phyloP scores from a whole-genome alignment of 805 yeast genomes.

The Isabelozyma heimii region DNA sequence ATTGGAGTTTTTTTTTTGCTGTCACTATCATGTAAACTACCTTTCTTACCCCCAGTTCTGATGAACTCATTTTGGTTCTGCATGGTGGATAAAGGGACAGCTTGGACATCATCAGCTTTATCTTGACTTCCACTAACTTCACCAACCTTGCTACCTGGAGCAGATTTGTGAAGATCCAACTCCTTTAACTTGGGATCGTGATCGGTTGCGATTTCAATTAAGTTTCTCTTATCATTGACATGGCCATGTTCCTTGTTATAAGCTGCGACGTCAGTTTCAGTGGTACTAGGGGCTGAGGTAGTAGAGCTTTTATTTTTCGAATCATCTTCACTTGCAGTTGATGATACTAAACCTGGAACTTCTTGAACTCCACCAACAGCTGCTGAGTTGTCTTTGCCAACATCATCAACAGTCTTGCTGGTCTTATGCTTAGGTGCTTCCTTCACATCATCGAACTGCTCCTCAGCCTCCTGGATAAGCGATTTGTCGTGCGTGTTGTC shows the following conservation, averaged over 20 bases:
- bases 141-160: constrained; percentile 1
- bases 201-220: constrained; percentile 27
- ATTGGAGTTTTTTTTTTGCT: background rate
- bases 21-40: constrained; percentile 3
- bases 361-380: constrained; percentile 11
- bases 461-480: constrained; percentile 18
- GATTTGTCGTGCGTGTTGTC: constrained; percentile 8
- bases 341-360: constrained; percentile 17
- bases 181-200: constrained; percentile 7
- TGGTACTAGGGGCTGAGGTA: constrained; percentile 1
- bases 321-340: background rate
- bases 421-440: constrained; percentile 8
- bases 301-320: background rate
- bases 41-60: constrained; percentile 13
- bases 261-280: constrained; percentile 20
- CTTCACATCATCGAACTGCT: constrained; percentile 11
- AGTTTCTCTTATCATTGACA: constrained; percentile 17
- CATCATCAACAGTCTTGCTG: constrained; percentile 1
- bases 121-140: background rate
- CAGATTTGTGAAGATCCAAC: constrained; percentile 10
- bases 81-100: constrained; percentile 6
- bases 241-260: constrained; percentile 26
- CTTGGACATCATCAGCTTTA: constrained; percentile 9
- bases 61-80: constrained; percentile 9
- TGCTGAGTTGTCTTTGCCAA: background rate